These are phyloP conservation scores for Schizophyllum amplum DNA, from an alignment of 1,284 basidiomycete genomes.

Conservation along the genomic window DNA sequence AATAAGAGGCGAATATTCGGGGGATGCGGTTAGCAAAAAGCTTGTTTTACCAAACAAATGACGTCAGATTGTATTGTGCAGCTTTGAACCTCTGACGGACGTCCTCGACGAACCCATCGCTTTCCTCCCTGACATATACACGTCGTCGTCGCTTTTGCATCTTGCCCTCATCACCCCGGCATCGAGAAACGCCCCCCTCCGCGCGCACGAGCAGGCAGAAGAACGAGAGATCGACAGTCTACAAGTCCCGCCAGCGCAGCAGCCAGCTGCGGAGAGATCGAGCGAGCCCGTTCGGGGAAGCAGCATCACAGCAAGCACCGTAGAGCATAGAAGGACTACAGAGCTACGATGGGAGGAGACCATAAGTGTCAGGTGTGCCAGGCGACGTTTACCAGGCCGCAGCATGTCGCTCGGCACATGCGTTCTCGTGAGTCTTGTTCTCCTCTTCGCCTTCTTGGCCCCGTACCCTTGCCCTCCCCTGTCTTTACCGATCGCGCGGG, in stretches of 20 bases:
- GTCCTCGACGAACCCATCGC: background rate
- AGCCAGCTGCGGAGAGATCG: background rate
- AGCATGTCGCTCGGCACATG: conserved; percentile 87
- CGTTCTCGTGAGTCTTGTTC: conserved; percentile 53
- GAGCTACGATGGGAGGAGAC: conserved; percentile 49
- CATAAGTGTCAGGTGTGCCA: conserved; percentile 78
- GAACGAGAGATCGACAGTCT: background rate
- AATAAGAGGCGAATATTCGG: background rate
- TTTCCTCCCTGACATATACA: background rate
- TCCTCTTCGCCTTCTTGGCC: conserved; percentile 7
- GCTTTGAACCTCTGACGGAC: background rate
- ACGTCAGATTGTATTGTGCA: background rate
- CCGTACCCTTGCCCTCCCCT: conserved; percentile 1
- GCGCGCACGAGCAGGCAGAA: background rate
- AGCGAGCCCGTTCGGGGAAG: background rate
- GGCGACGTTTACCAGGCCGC: conserved; percentile 82
- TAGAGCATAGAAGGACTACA: background rate
- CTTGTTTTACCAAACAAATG: background rate
- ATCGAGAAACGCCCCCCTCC: background rate
- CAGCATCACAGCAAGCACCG: background rate
- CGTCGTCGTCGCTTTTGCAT: background rate
- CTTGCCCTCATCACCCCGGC: background rate
- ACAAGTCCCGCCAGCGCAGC: background rate
- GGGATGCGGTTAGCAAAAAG: background rate
- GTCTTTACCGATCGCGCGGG: background rate